Evolutionary conservation across 2,329 filamentous ascomycete species (phyloP).

Genomic region (Mycocentrospora acerina): DNA sequence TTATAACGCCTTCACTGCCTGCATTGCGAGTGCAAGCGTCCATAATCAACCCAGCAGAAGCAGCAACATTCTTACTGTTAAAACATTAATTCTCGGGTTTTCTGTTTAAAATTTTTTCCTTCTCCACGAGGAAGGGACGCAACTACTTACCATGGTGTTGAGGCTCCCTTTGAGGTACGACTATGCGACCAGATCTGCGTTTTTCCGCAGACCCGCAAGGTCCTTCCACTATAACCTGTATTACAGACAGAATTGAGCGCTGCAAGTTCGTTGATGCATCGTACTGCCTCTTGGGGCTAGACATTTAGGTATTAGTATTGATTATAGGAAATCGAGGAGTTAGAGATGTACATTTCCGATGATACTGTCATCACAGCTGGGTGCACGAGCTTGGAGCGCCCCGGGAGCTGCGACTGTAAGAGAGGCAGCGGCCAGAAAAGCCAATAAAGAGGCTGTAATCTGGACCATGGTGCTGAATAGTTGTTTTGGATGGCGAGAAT

Average conservation of each 20-base stretch:
- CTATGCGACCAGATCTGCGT: not conserved
- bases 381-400: not conserved
- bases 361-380: too few species aligned
- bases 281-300: not conserved
- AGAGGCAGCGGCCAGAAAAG: not conserved
- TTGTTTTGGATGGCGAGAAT: not conserved
- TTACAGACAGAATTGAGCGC: not conserved
- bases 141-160: not conserved
- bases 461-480: not conserved
- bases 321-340: not conserved
- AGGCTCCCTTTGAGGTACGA: not conserved
- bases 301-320: not conserved
- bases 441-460: not conserved
- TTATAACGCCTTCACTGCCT: too few species aligned
- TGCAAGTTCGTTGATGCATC: not conserved
- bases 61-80: not conserved
- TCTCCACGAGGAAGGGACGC: not conserved
- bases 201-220: not conserved
- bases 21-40: not conserved
- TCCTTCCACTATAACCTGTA: not conserved
- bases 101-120: not conserved
- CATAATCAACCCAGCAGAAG: constrained; percentile 1
- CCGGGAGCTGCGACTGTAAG: not conserved
- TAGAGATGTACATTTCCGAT: too few species aligned
- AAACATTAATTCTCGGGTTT: not conserved